These are phyloP conservation scores for Vanrija sp. DNA, from an alignment of 1,284 basidiomycete genomes.

Conservation along the genomic window DNA sequence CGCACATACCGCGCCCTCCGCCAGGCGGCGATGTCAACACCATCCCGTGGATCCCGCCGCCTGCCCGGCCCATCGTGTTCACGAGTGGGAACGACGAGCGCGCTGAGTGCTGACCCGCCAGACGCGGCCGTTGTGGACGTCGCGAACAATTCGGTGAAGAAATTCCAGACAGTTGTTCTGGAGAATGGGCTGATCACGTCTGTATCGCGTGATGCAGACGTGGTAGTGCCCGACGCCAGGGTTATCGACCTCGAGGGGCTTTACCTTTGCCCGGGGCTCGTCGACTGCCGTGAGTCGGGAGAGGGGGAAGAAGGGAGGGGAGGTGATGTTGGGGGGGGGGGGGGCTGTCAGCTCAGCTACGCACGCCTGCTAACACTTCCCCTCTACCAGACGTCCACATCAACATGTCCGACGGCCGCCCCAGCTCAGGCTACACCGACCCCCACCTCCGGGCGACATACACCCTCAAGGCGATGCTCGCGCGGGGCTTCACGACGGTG, in stretches of 20 bases:
- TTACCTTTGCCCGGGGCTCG: constrained; percentile 21
- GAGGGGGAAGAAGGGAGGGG: too few species aligned
- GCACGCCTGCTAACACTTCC: neutral
- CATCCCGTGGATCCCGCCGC: constrained; percentile 5
- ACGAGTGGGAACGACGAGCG: neutral
- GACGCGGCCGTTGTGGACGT: constrained; percentile 23
- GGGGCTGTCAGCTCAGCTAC: too few species aligned
- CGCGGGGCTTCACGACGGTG: constrained; percentile 54
- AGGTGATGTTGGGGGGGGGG: too few species aligned
- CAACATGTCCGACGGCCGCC: constrained; percentile 19
- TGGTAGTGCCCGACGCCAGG: neutral
- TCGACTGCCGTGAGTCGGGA: constrained; percentile 20
- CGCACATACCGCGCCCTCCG: constrained; percentile 4
- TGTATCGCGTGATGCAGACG: neutral
- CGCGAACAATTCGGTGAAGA: constrained; percentile 8
- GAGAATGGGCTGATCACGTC: constrained; percentile 13
- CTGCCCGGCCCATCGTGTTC: constrained; percentile 7
- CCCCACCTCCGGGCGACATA: constrained; percentile 39
- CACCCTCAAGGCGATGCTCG: constrained; percentile 50
- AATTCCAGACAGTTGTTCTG: constrained; percentile 10
- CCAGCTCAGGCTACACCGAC: constrained; percentile 9
- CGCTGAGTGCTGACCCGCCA: constrained; percentile 2
- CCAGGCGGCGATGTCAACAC: constrained; percentile 10
- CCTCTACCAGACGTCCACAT: constrained; percentile 20
- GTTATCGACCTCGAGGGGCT: constrained; percentile 15